Evolutionary conservation across 2,329 filamentous ascomycete species (phyloP), one percentile per base, ranked within the genome.

Genomic region (Beauveria asiatica): DNA sequence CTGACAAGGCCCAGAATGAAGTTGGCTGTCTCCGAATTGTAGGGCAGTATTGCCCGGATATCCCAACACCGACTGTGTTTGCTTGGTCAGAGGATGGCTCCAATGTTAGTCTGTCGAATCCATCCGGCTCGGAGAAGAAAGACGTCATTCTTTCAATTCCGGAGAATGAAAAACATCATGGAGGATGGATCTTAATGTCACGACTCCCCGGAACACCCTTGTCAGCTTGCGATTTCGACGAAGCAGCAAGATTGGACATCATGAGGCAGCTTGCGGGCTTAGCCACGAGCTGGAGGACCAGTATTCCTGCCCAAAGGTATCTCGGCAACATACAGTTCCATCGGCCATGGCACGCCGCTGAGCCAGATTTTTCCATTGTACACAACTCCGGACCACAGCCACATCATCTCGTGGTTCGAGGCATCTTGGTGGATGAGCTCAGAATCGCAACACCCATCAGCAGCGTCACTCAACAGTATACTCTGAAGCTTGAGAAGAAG

Each of bases 1-100:
- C 61, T 1, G 61, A 64, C 51, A 67, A 68, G 48, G 57, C 65
- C 3, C 64, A 68, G 42, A 68, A 67, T 37, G 67, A 68, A 49
- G 66, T 67, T 2, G 59, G 61, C 6, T 65, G 62, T 42, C 58
- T 68, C 21, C 58, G 61, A 17, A 41, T 67, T 2, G 44, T 67
- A 10, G 49, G 63, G 5, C 41, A 61, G 17, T 59, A 65, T 46
- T 67, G 66, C 37, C 63, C 64, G 3, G 60, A 62, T 5, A 27
- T 67, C 2, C 65, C 66, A 9, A 33, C 60, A 5, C 66, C 66
- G 0, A 51, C 59, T 2, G 60, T 64, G 3, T 39, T 64, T 2
- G 66, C 66, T 5, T 67, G 66, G 66, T 67, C 65, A 10, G 62
- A 63, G 25, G 60, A 65, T 33, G 66, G 66, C 11, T 4, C 4